Conservation (phyloP, 75 land plant species). For the Gnetum montanum region DNA sequence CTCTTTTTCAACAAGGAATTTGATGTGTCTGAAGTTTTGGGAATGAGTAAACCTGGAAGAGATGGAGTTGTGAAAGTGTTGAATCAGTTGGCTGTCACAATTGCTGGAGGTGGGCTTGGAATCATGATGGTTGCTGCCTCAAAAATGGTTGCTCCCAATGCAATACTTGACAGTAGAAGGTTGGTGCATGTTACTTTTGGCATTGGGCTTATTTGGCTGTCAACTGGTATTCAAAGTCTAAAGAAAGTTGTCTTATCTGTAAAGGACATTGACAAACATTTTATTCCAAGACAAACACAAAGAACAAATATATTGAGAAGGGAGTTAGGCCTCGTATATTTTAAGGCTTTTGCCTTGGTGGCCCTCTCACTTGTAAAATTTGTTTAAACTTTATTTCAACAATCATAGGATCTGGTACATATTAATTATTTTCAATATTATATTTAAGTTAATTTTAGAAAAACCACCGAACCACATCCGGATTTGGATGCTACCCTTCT, state of each 20-base stretch:
- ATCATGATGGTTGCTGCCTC: slow-evolving; percentile 5
- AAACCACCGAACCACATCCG: too few relatives aligned
- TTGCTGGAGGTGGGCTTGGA: slow-evolving; percentile 14
- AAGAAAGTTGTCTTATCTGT: not conserved
- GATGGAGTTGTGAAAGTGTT: not conserved
- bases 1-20: not conserved
- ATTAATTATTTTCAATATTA: too few relatives aligned
- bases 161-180: slow-evolving; percentile 6
- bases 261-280: not conserved
- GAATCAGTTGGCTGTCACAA: slow-evolving; percentile 4
- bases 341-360: slow-evolving; percentile 1
- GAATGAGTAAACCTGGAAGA: not conserved
- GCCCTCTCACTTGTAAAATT: slow-evolving; percentile 4
- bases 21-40: not conserved
- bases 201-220: slow-evolving; percentile 13
- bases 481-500: too few relatives aligned
- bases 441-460: too few relatives aligned
- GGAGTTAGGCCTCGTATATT: not conserved
- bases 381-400: not conserved
- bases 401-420: too few relatives aligned
- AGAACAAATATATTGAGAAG: not conserved
- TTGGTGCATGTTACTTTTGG: slow-evolving; percentile 6
- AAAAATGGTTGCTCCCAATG: slow-evolving; percentile 8
- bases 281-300: not conserved
- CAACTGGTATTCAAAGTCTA: slow-evolving; percentile 8